These are phyloP conservation scores for Barnettozyma botsteinii DNA, from an alignment of 805 yeast genomes.

Conservation along the genomic window DNA sequence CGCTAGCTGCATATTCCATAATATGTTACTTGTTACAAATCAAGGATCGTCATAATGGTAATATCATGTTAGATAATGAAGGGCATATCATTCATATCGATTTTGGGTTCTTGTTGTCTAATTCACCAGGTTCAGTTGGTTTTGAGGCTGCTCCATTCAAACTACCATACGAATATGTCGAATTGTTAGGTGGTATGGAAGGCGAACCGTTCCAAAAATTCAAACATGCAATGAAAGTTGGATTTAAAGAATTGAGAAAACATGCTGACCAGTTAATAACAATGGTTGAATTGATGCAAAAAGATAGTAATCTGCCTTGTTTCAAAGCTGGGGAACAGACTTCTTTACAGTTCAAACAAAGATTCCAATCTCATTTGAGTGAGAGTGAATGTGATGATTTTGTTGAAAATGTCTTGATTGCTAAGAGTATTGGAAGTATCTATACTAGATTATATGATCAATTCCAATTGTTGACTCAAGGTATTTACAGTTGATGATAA, in stretches of 20 bases:
- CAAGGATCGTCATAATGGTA: slow-evolving; percentile 96
- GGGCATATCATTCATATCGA: slow-evolving; percentile 96
- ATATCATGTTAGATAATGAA: slow-evolving; percentile 91
- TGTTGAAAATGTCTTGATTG: slow-evolving; percentile 72
- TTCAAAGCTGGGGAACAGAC: slow-evolving; percentile 86
- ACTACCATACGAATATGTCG: slow-evolving; percentile 83
- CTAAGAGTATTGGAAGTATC: slow-evolving; percentile 77
- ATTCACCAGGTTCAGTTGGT: slow-evolving; percentile 95
- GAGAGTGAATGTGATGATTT: slow-evolving; percentile 70
- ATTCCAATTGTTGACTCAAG: slow-evolving; percentile 91
- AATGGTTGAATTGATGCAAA: slow-evolving; percentile 91
- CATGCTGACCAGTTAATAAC: slow-evolving; percentile 69
- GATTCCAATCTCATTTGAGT: slow-evolving; percentile 71
- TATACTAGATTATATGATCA: slow-evolving; percentile 94
- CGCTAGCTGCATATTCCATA: slow-evolving; percentile 88
- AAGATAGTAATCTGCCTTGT: slow-evolving; percentile 85
- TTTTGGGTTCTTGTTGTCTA: slow-evolving; percentile 87
- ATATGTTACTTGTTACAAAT: slow-evolving; percentile 87
- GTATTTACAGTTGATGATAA: slow-evolving; percentile 78
- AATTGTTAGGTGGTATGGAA: slow-evolving; percentile 74
- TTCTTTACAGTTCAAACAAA: slow-evolving; percentile 66
- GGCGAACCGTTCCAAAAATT: slow-evolving; percentile 57
- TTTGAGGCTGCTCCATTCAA: slow-evolving; percentile 98
- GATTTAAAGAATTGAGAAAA: slow-evolving; percentile 69
- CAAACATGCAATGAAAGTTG: slow-evolving; percentile 56